A percentile compares a stretch with the other conserved stretches of the same genome.
These are phyloP conservation scores for Phoma sp. DNA, from an alignment of 2,329 filamentous ascomycete species.

Conservation along the genomic window DNA sequence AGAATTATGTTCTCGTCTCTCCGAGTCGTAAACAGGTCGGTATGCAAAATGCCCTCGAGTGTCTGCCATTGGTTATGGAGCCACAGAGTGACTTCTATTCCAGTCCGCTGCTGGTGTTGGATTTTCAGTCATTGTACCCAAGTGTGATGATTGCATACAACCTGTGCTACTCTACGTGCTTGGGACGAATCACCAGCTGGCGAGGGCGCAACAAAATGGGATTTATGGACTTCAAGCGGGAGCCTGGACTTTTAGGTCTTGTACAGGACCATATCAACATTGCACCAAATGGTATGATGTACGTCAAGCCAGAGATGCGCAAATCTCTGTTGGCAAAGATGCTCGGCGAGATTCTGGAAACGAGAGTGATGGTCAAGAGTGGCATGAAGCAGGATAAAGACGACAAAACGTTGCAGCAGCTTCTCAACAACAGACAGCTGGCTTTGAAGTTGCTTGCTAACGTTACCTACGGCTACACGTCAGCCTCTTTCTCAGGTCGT, in stretches of 20 bases:
- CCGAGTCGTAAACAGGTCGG: constrained; percentile 92
- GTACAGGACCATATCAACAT: constrained; percentile 89
- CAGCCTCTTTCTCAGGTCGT: constrained; percentile 91
- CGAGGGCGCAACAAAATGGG: constrained; percentile 94
- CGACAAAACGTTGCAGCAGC: constrained; percentile 81
- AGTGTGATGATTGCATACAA: constrained; percentile 99
- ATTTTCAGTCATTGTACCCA: constrained; percentile 95
- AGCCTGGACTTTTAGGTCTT: constrained; percentile 75
- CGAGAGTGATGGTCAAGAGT: constrained; percentile 95
- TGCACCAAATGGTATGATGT: constrained; percentile 96
- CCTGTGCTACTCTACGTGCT: constrained; percentile 96
- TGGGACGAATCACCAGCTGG: constrained; percentile 86
- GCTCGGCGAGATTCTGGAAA: constrained; percentile 94
- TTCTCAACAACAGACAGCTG: constrained; percentile 91
- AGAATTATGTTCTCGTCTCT: constrained; percentile 89
- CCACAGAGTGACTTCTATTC: constrained; percentile 94
- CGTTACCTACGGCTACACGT: constrained; percentile 97
- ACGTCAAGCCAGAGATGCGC: constrained; percentile 80
- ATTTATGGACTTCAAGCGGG: constrained; percentile 83
- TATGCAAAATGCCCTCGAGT: constrained; percentile 91
- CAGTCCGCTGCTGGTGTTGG: constrained; percentile 85
- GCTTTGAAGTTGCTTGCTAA: constrained; percentile 97
- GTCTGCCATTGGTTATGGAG: constrained; percentile 95
- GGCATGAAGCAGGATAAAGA: constrained; percentile 95
- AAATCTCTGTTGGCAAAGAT: constrained; percentile 95